phyloP scores from a whole-genome alignment of 2,329 filamentous ascomycete species.

The Hypoxylon sp. region DNA sequence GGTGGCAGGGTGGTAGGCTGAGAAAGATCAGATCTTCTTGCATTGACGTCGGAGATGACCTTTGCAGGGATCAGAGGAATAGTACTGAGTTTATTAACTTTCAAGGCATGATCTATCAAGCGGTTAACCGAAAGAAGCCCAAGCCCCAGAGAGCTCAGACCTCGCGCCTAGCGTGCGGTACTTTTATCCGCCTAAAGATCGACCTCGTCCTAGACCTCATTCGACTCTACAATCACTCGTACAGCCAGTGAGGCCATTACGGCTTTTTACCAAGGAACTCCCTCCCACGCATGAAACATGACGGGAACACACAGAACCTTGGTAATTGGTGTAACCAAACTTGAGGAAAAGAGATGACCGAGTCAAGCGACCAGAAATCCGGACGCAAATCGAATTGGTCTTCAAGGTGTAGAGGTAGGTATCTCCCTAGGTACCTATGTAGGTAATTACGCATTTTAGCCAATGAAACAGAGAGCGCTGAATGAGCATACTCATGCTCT shows the following conservation, averaged over 20 bases:
- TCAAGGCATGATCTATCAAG: constrained; percentile 16
- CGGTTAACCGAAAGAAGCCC: constrained; percentile 37
- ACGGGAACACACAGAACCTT: constrained; percentile 31
- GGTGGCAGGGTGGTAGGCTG: constrained; percentile 26
- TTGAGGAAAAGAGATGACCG: constrained; percentile 9
- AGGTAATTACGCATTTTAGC: constrained; percentile 19
- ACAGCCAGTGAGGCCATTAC: constrained; percentile 18
- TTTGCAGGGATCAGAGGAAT: constrained; percentile 36
- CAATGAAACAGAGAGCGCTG: constrained; percentile 16
- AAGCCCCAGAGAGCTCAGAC: constrained; percentile 35
- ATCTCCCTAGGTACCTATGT: too few species aligned
- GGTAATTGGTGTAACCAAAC: constrained; percentile 24
- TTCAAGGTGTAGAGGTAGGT: constrained; percentile 15
- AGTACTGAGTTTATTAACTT: constrained; percentile 28
- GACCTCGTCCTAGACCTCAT: constrained; percentile 26
- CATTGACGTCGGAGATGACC: constrained; percentile 50
- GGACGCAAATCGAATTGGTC: constrained; percentile 2
- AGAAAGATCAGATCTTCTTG: constrained; percentile 45
- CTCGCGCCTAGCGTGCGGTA: constrained; percentile 9
- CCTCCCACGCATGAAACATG: constrained; percentile 38
- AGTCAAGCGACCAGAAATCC: constrained; percentile 1
- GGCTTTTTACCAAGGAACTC: constrained; percentile 32
- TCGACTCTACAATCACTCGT: constrained; percentile 18
- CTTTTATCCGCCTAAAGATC: constrained; percentile 36
- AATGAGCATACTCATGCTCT: constrained; percentile 18